Evolutionary conservation across 148 eudicot genomes (phyloP), one percentile per base, ranked within the genome.

Genomic region (Gaultheria prostrata): DNA sequence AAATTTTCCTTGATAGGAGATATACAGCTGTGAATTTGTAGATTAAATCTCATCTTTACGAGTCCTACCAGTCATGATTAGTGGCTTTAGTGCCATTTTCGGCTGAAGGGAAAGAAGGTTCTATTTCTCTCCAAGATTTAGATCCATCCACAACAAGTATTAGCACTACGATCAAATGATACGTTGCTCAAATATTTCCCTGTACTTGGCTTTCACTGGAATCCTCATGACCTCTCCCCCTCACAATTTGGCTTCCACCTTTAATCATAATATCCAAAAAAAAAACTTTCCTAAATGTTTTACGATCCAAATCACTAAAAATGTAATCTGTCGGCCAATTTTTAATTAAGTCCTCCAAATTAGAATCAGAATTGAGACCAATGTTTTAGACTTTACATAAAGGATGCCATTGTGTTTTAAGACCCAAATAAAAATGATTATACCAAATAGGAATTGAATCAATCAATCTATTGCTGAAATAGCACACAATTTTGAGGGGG

Each of bases 151-250:
- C 72, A 63, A 10, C 17, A 28, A 67, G 72, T 26, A 63, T 26
- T 24, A 2, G 2, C 2, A 63, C 32, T 63, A 24, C 5, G 1
- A 63, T 78, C 48, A 54, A 78, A 51, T 10, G 12, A 32, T 17
- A 79, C 11, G 54, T 75, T 46, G 54, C 53, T 75, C 28, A 45
- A 45, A 0, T 35, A 75, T 75, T n/a, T 46, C 78, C 78, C 78
- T 1, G 18, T 4, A 75, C 48, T 35, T 33, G 2, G 32, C 78
- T 35, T 45, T 46, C 78, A 74, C 18, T 39, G 53, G 49, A 43
- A 74, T 10, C 46, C 28, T 9, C 3, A 17, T 6, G 50, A 17
- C 15, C 48, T 21, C 49, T 73, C 12, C 26, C 46, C 6, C 12
- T 17, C 76, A 72, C 26, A 33, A 33, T 72, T 6, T 1, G 24